Evolutionary conservation across 176 grass and related monocot species (phyloP).

Genomic region (Zoysia pacifica): DNA sequence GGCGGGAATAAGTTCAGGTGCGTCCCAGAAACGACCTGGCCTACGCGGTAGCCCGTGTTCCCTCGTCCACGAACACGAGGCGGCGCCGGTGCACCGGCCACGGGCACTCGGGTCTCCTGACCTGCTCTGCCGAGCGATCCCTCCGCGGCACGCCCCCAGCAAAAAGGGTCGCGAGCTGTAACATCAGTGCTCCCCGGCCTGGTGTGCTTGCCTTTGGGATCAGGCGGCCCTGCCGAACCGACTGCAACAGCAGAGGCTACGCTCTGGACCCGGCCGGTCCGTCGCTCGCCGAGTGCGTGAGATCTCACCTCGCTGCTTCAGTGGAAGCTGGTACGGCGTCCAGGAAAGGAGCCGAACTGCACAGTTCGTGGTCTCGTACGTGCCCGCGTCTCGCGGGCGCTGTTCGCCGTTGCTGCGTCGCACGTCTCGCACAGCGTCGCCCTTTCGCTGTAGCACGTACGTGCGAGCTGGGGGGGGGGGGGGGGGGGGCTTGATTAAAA

Average conservation of each 20-base stretch:
- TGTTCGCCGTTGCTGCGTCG: background rate
- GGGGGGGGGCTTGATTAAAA: background rate
- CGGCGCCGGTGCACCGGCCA: background rate
- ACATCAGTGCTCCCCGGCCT: slow-evolving; percentile 28
- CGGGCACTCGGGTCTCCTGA: background rate
- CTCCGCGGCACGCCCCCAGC: slow-evolving; percentile 11
- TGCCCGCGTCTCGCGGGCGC: background rate
- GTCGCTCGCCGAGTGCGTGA: background rate
- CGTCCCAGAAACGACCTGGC: background rate
- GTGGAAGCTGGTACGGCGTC: background rate
- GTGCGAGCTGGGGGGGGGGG: no score
- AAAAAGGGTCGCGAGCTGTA: slow-evolving; percentile 32
- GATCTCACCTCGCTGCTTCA: background rate
- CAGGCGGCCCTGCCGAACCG: slow-evolving; percentile 13
- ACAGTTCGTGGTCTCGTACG: background rate
- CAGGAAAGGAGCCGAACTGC: background rate
- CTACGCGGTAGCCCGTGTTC: background rate
- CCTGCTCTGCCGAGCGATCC: slow-evolving; percentile 26
- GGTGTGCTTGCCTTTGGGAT: background rate
- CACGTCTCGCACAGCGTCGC: background rate
- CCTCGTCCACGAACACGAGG: background rate
- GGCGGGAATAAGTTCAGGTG: slow-evolving; percentile 12
- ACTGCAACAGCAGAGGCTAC: background rate
- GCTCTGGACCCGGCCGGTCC: background rate
- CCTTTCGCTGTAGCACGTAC: background rate